Percentiles rank a stretch among this genome's conserved stretches.
Conservation (phyloP, 176 grass and related monocot species). For the Puccinellia tenuiflora region DNA sequence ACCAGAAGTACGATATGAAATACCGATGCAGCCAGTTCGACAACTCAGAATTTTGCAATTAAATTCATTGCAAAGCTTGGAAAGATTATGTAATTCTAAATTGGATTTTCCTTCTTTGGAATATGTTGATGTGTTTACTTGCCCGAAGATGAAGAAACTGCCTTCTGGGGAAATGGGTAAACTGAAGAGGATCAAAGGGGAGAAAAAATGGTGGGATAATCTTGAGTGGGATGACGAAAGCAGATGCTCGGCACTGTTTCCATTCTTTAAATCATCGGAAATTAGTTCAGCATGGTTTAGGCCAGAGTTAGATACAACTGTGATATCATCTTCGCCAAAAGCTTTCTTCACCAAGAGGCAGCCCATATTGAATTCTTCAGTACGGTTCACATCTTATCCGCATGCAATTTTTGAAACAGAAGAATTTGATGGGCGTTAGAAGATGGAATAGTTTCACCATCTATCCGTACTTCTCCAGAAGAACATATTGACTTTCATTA, state of each 20-base stretch:
- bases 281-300: neutral
- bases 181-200: conserved; percentile 27
- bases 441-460: neutral
- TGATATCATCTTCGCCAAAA: conserved; percentile 24
- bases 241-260: neutral
- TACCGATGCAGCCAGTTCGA: neutral
- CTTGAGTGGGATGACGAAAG: conserved; percentile 21
- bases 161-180: neutral
- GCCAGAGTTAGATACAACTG: conserved; percentile 2
- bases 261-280: neutral
- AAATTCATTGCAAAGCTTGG: conserved; percentile 25
- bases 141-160: conserved; percentile 23
- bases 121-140: conserved; percentile 30
- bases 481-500: neutral
- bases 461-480: neutral
- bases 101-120: conserved; percentile 33
- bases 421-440: neutral
- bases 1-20: neutral
- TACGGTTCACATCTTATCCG: conserved; percentile 4
- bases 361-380: conserved; percentile 11
- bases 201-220: conserved; percentile 37
- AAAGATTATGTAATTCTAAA: conserved; percentile 1
- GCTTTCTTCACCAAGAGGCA: conserved; percentile 30
- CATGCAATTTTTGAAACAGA: conserved; percentile 1
- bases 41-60: neutral